A percentile compares a stretch with the other conserved stretches of the same genome.
Evolutionary conservation across 1,139 yeast genomes (phyloP).

Genomic region (Hansenula sp.): DNA sequence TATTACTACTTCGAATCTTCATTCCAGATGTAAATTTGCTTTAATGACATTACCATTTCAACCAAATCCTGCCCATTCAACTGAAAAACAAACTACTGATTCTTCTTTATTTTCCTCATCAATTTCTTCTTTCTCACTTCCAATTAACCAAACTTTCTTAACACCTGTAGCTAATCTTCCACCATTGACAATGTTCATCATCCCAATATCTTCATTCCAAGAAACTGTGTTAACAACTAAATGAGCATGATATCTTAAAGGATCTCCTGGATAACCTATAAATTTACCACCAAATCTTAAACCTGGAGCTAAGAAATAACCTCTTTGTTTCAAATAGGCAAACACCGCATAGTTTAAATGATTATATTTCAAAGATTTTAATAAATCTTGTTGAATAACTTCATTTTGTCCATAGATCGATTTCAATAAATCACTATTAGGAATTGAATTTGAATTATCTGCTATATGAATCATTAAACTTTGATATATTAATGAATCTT

Average conservation of each 20-base stretch:
- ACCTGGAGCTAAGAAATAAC: constrained; percentile 73
- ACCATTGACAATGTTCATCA: constrained; percentile 64
- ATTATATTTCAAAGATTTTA: constrained; percentile 1
- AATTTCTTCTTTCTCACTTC: constrained; percentile 32
- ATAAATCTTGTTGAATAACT: neutral
- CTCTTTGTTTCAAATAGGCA: constrained; percentile 38
- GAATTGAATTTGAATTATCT: constrained; percentile 13
- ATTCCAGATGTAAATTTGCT: too few species aligned
- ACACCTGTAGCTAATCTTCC: constrained; percentile 93
- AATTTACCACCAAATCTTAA: constrained; percentile 86
- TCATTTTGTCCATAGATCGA: constrained; percentile 5
- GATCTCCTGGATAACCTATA: constrained; percentile 93
- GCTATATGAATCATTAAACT: constrained; percentile 12
- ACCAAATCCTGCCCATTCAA: constrained; percentile 85
- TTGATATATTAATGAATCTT: constrained; percentile 7
- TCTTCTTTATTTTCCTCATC: constrained; percentile 9
- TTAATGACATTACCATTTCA: constrained; percentile 23
- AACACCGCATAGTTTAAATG: constrained; percentile 27
- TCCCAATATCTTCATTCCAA: constrained; percentile 44
- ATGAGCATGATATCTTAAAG: constrained; percentile 86
- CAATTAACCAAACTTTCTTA: constrained; percentile 77
- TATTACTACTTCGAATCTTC: too few species aligned
- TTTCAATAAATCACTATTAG: constrained; percentile 11
- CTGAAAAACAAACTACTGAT: constrained; percentile 45
- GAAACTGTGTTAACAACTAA: constrained; percentile 55